Percentiles rank a stretch among this genome's conserved stretches.
Conservation (phyloP, 2,329 filamentous ascomycete species). For the Verticillium zaregamsianum region DNA sequence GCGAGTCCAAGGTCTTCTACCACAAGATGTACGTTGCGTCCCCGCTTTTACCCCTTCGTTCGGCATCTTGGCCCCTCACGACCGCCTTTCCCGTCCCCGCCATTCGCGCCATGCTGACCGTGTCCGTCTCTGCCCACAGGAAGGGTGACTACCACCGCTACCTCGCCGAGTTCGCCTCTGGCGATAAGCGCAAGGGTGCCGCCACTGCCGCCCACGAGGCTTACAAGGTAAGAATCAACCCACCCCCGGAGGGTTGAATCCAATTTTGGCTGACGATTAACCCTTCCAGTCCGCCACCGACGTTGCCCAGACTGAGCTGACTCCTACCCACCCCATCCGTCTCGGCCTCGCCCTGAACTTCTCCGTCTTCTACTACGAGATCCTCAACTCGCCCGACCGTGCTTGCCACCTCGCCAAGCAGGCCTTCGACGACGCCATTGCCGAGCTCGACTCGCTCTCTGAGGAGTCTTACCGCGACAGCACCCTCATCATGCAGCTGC, state of each 20-base stretch:
- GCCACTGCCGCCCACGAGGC: slow-evolving; percentile 87
- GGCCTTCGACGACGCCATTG: slow-evolving; percentile 97
- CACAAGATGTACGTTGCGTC: slow-evolving; percentile 89
- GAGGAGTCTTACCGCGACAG: slow-evolving; percentile 99
- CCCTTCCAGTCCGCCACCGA: slow-evolving; percentile 81
- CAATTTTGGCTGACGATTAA: not conserved
- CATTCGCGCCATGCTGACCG: slow-evolving; percentile 1
- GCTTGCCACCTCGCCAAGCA: slow-evolving; percentile 99
- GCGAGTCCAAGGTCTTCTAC: slow-evolving; percentile 99
- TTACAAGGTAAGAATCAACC: slow-evolving; percentile 75
- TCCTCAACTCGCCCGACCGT: slow-evolving; percentile 94
- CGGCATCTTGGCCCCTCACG: not conserved
- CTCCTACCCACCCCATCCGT: slow-evolving; percentile 95
- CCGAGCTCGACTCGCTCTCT: slow-evolving; percentile 94
- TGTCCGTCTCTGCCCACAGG: slow-evolving; percentile 45
- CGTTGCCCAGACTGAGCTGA: slow-evolving; percentile 95
- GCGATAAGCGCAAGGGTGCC: slow-evolving; percentile 87
- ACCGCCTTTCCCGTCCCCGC: not conserved
- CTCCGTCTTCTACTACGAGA: slow-evolving; percentile 99
- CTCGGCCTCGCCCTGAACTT: slow-evolving; percentile 98
- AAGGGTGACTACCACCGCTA: slow-evolving; percentile 98
- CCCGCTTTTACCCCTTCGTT: not conserved
- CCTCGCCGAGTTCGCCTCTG: slow-evolving; percentile 87
- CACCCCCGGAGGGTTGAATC: not conserved
- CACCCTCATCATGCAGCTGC: slow-evolving; percentile 98